Conservation (phyloP, 1,139 yeast species). For the Debaryomyces nepalensis region DNA sequence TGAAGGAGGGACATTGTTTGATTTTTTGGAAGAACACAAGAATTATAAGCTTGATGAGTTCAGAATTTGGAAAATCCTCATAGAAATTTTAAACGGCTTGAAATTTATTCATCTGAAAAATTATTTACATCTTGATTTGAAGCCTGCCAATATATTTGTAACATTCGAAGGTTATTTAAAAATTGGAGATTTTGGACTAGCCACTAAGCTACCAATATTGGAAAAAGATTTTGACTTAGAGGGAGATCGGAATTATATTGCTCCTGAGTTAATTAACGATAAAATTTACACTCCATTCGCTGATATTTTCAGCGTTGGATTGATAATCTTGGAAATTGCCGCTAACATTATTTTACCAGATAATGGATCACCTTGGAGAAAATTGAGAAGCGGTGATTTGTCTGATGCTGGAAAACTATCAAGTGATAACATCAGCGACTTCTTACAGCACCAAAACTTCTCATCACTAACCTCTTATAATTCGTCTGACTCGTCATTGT, state of each 20-base stretch:
- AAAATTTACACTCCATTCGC: constrained; percentile 90
- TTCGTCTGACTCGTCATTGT: constrained; percentile 21
- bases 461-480: constrained; percentile 43
- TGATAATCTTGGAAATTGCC: constrained; percentile 92
- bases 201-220: constrained; percentile 56
- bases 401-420: constrained; percentile 93
- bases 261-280: constrained; percentile 89
- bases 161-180: constrained; percentile 92
- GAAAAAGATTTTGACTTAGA: constrained; percentile 80
- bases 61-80: constrained; percentile 94
- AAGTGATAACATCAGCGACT: constrained; percentile 53
- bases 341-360: constrained; percentile 95
- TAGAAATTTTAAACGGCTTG: constrained; percentile 79
- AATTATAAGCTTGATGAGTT: constrained; percentile 90
- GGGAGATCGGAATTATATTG: constrained; percentile 97
- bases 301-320: constrained; percentile 89
- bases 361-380: constrained; percentile 97
- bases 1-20: constrained; percentile 89
- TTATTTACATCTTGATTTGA: constrained; percentile 83
- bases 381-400: constrained; percentile 90
- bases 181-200: constrained; percentile 80
- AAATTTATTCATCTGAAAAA: constrained; percentile 78
- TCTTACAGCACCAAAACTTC: constrained; percentile 45
- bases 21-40: constrained; percentile 72
- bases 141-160: constrained; percentile 92